Percentiles rank a stretch among this genome's conserved stretches.
These are phyloP conservation scores for Paecilomyces variotii DNA, from an alignment of 2,329 filamentous ascomycete species.

Conservation along the genomic window DNA sequence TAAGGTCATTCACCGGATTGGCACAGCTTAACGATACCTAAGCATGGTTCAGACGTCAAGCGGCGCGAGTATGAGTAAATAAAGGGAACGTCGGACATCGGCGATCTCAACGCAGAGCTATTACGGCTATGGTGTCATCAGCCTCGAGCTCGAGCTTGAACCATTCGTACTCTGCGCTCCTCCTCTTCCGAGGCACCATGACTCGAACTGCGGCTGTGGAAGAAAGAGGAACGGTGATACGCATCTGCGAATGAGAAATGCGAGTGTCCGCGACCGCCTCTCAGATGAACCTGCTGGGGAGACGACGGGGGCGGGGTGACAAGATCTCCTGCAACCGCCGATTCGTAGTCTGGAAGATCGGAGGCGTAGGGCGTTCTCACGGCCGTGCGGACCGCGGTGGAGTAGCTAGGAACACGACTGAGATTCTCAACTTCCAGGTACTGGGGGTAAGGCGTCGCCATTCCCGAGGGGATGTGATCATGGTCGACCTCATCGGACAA, in stretches of 20 bases:
- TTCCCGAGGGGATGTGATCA: conserved; percentile 37
- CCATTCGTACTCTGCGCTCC: conserved; percentile 32
- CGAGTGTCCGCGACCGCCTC: conserved; percentile 29
- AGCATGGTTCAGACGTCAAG: background rate
- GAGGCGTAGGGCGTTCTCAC: conserved; percentile 47
- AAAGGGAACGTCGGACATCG: background rate
- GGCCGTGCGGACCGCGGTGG: conserved; percentile 61
- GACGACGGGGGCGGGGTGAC: conserved; percentile 22
- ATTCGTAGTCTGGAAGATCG: conserved; percentile 58
- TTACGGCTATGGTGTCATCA: conserved; percentile 7
- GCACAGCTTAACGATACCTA: background rate
- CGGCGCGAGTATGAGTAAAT: background rate
- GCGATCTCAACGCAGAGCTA: background rate
- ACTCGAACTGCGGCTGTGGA: conserved; percentile 17
- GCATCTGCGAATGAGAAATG: conserved; percentile 19
- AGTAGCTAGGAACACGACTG: conserved; percentile 69
- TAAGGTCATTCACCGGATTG: background rate
- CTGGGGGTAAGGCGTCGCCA: conserved; percentile 34
- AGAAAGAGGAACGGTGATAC: conserved; percentile 16
- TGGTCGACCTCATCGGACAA: conserved; percentile 41
- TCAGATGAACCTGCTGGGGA: conserved; percentile 32
- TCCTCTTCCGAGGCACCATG: conserved; percentile 24
- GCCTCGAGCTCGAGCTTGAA: conserved; percentile 30
- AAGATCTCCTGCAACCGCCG: conserved; percentile 37
- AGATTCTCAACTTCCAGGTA: conserved; percentile 55